A percentile compares a stretch with the other conserved stretches of the same genome.
phyloP scores from a whole-genome alignment of 306 rosid genomes.

The Cicer arietinum region DNA sequence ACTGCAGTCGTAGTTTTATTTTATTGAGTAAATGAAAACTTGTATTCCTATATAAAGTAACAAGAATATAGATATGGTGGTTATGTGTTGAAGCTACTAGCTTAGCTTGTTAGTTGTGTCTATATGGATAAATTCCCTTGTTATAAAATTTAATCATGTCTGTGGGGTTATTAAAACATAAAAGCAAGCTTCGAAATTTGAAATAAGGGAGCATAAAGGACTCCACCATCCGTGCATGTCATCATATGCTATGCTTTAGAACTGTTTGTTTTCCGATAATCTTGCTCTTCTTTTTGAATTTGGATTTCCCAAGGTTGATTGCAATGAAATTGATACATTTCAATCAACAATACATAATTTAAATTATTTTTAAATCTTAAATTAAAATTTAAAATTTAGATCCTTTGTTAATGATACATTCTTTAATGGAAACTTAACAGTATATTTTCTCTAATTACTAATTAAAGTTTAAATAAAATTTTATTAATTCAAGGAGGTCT shows the following conservation, averaged over 20 bases:
- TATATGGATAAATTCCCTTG: constrained; percentile 30
- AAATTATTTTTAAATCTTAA: too few relatives aligned
- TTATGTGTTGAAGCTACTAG: constrained; percentile 30
- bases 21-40: constrained; percentile 37
- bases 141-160: constrained; percentile 20
- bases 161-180: constrained; percentile 33
- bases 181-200: constrained; percentile 45
- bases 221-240: constrained; percentile 48
- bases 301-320: too few relatives aligned
- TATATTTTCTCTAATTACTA: too few relatives aligned
- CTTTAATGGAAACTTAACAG: too few relatives aligned
- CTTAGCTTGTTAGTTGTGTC: constrained; percentile 24
- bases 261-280: constrained; percentile 29
- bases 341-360: too few relatives aligned
- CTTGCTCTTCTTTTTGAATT: constrained; percentile 9
- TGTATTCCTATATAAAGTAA: neutral
- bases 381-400: too few relatives aligned
- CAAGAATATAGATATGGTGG: constrained; percentile 27
- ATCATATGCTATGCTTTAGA: constrained; percentile 23
- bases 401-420: too few relatives aligned
- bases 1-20: constrained; percentile 13
- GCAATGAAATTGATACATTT: too few relatives aligned
- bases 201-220: constrained; percentile 30
- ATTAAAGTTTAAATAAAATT: too few relatives aligned
- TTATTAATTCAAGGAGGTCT: too few relatives aligned